Percentiles rank a stretch among this genome's conserved stretches.
Evolutionary conservation across 2,329 filamentous ascomycete species (phyloP).

Genomic region (Cladophialophora psammophila): DNA sequence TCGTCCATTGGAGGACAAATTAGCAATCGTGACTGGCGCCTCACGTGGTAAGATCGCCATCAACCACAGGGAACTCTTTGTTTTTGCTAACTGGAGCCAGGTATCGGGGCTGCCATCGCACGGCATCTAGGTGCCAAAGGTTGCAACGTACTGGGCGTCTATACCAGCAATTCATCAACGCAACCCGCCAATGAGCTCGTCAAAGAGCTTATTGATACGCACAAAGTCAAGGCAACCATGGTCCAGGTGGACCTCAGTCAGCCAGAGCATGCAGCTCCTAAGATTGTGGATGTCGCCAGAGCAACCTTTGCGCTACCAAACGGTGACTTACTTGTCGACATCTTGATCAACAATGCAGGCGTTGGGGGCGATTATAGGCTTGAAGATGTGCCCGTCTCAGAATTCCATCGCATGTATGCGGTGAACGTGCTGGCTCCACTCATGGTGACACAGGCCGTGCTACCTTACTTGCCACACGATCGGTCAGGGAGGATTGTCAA

Average conservation of each 20-base stretch:
- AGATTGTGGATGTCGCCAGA: conserved; percentile 63
- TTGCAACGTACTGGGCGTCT: conserved; percentile 71
- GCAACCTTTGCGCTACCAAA: conserved; percentile 64
- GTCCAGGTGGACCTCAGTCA: conserved; percentile 73
- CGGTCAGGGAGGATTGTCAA: conserved; percentile 71
- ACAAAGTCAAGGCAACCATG: conserved; percentile 66
- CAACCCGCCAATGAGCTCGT: conserved; percentile 63
- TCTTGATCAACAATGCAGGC: conserved; percentile 15
- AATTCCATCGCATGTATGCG: neutral
- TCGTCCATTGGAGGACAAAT: conserved; percentile 60
- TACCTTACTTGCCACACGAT: conserved; percentile 73
- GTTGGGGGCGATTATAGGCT: neutral
- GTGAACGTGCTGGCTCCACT: conserved; percentile 58
- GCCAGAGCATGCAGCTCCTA: conserved; percentile 61
- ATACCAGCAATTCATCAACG: conserved; percentile 68
- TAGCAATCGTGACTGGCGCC: conserved; percentile 78
- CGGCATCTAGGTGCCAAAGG: conserved; percentile 75
- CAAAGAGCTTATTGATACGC: conserved; percentile 58
- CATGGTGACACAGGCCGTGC: conserved; percentile 75
- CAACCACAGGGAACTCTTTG: neutral
- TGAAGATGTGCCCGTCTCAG: neutral
- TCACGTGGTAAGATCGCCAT: conserved; percentile 67
- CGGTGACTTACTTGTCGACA: conserved; percentile 71
- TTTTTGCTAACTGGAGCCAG: conserved; percentile 50
- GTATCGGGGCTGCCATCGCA: conserved; percentile 74